Evolutionary conservation across 805 yeast species (phyloP).

Genomic region (Metschnikowia colocasiae): DNA sequence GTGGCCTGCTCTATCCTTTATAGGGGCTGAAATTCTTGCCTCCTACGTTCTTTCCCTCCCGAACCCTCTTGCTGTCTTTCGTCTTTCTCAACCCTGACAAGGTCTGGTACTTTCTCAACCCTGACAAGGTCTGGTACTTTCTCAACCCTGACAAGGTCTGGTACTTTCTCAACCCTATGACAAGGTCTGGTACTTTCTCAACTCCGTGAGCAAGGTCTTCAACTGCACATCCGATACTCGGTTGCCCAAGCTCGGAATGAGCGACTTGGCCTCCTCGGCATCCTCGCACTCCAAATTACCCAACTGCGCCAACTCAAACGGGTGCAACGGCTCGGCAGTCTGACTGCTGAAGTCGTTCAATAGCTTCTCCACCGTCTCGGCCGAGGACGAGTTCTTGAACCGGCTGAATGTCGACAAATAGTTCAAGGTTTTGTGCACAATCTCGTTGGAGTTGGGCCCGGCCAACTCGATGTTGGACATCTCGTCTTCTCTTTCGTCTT

Average conservation of each 20-base stretch:
- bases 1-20: no score
- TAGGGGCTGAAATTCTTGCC: no score
- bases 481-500: slow-evolving; percentile 42
- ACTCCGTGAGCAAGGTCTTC: slow-evolving; percentile 82
- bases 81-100: no score
- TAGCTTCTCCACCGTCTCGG: slow-evolving; percentile 87
- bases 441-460: slow-evolving; percentile 76
- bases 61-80: no score
- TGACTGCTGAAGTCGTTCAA: slow-evolving; percentile 60
- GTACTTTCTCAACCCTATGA: no score
- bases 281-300: slow-evolving; percentile 93
- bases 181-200: slow-evolving; percentile 55
- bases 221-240: slow-evolving; percentile 85
- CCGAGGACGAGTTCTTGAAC: slow-evolving; percentile 88
- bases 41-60: no score
- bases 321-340: slow-evolving; percentile 65
- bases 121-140: no score
- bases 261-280: slow-evolving; percentile 92
- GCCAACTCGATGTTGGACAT: slow-evolving; percentile 49
- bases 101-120: no score
- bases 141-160: background rate
- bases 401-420: slow-evolving; percentile 82
- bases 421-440: slow-evolving; percentile 86
- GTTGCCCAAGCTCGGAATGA: slow-evolving; percentile 79
- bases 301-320: slow-evolving; percentile 90